phyloP scores from a whole-genome alignment of 371 early-diverging fungal genomes.

The Mucor saturninus region DNA sequence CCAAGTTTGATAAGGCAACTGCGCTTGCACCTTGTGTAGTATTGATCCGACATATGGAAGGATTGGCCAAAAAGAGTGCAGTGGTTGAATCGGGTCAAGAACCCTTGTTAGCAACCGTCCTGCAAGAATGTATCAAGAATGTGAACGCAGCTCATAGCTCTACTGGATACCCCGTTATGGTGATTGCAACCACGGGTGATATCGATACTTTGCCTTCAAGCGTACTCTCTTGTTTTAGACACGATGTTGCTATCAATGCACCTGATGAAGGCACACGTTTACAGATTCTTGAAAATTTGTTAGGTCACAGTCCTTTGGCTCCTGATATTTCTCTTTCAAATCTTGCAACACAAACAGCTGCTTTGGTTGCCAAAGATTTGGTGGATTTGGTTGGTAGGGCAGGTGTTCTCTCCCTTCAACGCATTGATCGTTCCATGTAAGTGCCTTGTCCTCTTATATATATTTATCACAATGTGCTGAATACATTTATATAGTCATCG shows the following conservation, averaged over 20 bases:
- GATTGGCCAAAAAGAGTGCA: constrained; percentile 71
- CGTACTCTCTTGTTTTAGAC: constrained; percentile 73
- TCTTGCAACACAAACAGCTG: constrained; percentile 91
- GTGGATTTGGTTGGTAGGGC: constrained; percentile 77
- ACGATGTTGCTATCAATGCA: constrained; percentile 75
- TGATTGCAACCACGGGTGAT: constrained; percentile 79
- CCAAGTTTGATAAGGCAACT: constrained; percentile 80
- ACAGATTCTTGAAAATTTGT: constrained; percentile 62
- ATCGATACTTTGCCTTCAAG: constrained; percentile 77
- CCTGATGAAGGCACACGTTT: constrained; percentile 76
- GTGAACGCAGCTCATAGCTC: constrained; percentile 56
- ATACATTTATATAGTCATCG: constrained; percentile 11
- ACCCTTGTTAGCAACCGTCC: constrained; percentile 72
- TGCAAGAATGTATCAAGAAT: constrained; percentile 70
- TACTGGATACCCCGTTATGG: constrained; percentile 74
- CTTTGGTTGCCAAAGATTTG: constrained; percentile 87
- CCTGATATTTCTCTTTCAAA: constrained; percentile 75
- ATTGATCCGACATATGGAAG: constrained; percentile 80
- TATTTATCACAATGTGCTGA: not conserved
- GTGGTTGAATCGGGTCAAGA: constrained; percentile 71
- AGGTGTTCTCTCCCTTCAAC: constrained; percentile 69
- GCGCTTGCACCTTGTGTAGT: constrained; percentile 82
- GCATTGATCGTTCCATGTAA: constrained; percentile 64
- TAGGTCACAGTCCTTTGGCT: constrained; percentile 61
- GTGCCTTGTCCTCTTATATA: constrained; percentile 8